Evolutionary conservation across 2,329 filamentous ascomycete genomes (phyloP).

Genomic region (Monosporascus sp.): DNA sequence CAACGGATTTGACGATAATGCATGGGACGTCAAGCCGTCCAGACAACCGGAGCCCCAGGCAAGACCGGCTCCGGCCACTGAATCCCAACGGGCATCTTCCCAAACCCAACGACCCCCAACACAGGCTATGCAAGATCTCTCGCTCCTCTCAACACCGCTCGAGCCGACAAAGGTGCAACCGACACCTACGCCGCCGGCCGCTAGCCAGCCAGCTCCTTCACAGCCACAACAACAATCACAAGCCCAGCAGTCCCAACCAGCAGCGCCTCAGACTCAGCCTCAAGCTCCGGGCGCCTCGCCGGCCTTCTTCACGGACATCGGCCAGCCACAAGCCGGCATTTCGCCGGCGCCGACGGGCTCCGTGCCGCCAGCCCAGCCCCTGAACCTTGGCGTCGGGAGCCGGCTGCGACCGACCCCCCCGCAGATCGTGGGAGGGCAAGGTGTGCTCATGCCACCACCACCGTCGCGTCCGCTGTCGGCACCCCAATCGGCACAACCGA

Average conservation of each 20-base stretch:
- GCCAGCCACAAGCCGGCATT: constrained; percentile 43
- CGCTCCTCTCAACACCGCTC: constrained; percentile 47
- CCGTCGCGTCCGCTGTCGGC: constrained; percentile 81
- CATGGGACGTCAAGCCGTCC: constrained; percentile 90
- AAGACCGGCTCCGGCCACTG: constrained; percentile 56
- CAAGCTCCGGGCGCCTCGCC: constrained; percentile 52
- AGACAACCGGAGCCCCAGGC: constrained; percentile 45
- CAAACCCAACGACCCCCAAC: constrained; percentile 24
- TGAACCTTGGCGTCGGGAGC: constrained; percentile 39
- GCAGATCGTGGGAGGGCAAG: constrained; percentile 52
- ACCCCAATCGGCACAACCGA: constrained; percentile 73
- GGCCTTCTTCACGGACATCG: constrained; percentile 49
- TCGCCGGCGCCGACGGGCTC: constrained; percentile 30
- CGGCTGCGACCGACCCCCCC: constrained; percentile 70
- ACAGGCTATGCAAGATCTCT: constrained; percentile 48
- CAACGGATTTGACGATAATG: constrained; percentile 80
- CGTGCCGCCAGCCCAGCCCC: constrained; percentile 36
- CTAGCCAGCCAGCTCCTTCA: constrained; percentile 26
- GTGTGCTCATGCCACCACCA: constrained; percentile 67
- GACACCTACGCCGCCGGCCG: constrained; percentile 23
- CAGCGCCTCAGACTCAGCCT: constrained; percentile 29
- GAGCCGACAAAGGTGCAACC: constrained; percentile 42
- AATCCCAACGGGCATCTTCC: constrained; percentile 35
- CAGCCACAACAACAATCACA: constrained; percentile 27
- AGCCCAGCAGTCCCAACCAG: constrained; percentile 22